Percentiles rank a stretch among this genome's conserved stretches.
Evolutionary conservation across 1,139 yeast genomes (phyloP).

Genomic region (Barnettozyma hawaiiensis): DNA sequence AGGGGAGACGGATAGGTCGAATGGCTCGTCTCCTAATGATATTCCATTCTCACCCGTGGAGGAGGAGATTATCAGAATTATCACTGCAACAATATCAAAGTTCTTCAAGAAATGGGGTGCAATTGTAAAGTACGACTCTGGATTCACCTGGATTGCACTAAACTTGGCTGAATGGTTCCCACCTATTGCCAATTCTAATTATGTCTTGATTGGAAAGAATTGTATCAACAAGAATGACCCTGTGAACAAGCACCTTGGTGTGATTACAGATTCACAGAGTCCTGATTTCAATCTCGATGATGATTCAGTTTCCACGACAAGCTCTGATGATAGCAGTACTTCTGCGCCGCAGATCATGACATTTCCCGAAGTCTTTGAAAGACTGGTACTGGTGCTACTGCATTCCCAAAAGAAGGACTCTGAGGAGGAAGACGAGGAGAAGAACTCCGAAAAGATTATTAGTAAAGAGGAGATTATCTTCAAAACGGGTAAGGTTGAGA

Average conservation of each 20-base stretch:
- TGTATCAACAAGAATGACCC: constrained; percentile 16
- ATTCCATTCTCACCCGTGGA: constrained; percentile 38
- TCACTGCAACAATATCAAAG: constrained; percentile 56
- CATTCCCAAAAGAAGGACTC: constrained; percentile 50
- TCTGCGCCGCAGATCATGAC: constrained; percentile 31
- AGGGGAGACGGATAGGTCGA: constrained; percentile 4
- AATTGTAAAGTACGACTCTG: constrained; percentile 71
- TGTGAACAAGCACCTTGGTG: constrained; percentile 19
- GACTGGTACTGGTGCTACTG: constrained; percentile 66
- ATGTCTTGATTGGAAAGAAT: constrained; percentile 35
- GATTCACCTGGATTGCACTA: constrained; percentile 81
- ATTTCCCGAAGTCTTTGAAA: constrained; percentile 68
- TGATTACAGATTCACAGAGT: constrained; percentile 12
- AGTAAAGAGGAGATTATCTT: constrained; percentile 22
- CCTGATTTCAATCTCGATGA: constrained; percentile 14
- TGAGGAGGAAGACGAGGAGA: constrained; percentile 4
- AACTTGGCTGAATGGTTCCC: constrained; percentile 91
- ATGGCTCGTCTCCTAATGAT: constrained; percentile 16
- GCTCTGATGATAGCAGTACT: constrained; percentile 9
- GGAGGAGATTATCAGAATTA: constrained; percentile 45
- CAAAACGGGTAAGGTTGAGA: constrained; percentile 51
- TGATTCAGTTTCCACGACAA: constrained; percentile 6
- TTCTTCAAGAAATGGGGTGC: constrained; percentile 78
- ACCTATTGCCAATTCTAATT: constrained; percentile 29
- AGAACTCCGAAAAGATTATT: constrained; percentile 12